Evolutionary conservation across 768 basidiomycete genomes (phyloP), one percentile per base, ranked within the genome.

Genomic region (Wakefieldia striispora): DNA sequence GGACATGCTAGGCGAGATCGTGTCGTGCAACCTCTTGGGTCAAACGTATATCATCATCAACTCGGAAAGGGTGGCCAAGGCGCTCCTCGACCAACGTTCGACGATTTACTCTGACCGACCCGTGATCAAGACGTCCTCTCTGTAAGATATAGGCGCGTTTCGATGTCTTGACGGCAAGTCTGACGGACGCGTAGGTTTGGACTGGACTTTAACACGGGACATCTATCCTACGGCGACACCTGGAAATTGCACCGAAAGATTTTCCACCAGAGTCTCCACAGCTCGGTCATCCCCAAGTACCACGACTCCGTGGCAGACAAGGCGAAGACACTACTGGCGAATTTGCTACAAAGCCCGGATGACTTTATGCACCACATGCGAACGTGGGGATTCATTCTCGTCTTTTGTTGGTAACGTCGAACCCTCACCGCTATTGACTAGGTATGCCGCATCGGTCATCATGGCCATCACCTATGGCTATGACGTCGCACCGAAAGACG

Each of bases 51-150:
- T 66, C 42, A 39, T 66, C n/a, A 31, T 66, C 34, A 64, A 56
- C 42, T 74, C 74, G 2, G 55, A 65, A 41, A 63, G 71, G 20
- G 65, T 70, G 10, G 65, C 68, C 9, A 64, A 55, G 19, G 75
- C 78, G n/a, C 62, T 79, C 17, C 65, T 79, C 16, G 74, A 78
- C 26, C 71, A 69, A 29, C 69, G 74, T 6, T 76, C 76, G 6
- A 59, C 67, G 44, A 72, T 70, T 27, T 77, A 76, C 53, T 75
- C 77, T 4, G 58, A 45, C 14, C 54, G 61, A n/a, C 52, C 56
- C 10, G 47, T 44, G 37, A 54, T 49, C n/a, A 29, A 11, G 21
- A 55, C 51, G 0, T 41, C 40, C 3, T 3, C 40, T 17, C 53
- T 50, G 54, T 58, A 43, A 50, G 26, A 33, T 14, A 33, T 33